Percentiles rank a stretch among this genome's conserved stretches.
These are phyloP conservation scores for Talaromyces funiculosus DNA, from an alignment of 2,329 filamentous ascomycete species.

Conservation along the genomic window DNA sequence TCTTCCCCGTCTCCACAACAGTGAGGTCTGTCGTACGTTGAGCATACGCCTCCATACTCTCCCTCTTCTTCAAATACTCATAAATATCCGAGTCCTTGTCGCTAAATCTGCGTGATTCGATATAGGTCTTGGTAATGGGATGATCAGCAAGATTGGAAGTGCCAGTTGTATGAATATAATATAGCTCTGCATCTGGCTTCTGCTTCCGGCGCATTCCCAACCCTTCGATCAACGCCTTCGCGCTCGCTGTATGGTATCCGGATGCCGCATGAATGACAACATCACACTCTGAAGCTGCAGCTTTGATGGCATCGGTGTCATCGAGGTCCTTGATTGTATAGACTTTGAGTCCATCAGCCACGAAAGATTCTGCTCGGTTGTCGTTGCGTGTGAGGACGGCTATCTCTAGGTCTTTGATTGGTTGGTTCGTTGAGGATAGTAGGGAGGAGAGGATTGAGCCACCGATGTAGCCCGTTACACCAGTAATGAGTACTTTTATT, in stretches of 20 bases:
- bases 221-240: constrained; percentile 40
- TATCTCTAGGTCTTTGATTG: constrained; percentile 3
- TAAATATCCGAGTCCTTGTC: constrained; percentile 43
- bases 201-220: constrained; percentile 34
- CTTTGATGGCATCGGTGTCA: constrained; percentile 12
- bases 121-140: constrained; percentile 30
- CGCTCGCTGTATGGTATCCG: constrained; percentile 35
- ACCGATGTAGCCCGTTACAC: background rate
- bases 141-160: constrained; percentile 32
- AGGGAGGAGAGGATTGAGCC: constrained; percentile 5
- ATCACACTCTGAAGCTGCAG: constrained; percentile 17
- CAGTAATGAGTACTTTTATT: constrained; percentile 1
- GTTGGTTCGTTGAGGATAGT: background rate
- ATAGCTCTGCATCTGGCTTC: background rate
- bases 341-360: constrained; percentile 8
- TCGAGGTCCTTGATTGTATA: constrained; percentile 16
- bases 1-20: constrained; percentile 37
- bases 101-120: constrained; percentile 33
- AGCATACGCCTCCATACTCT: constrained; percentile 33
- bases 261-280: constrained; percentile 43
- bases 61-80: constrained; percentile 33
- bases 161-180: background rate
- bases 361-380: constrained; percentile 5
- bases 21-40: constrained; percentile 44
- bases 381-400: constrained; percentile 13